Conservation (phyloP, 768 basidiomycete species). For the Lactarius deliciosus region DNA sequence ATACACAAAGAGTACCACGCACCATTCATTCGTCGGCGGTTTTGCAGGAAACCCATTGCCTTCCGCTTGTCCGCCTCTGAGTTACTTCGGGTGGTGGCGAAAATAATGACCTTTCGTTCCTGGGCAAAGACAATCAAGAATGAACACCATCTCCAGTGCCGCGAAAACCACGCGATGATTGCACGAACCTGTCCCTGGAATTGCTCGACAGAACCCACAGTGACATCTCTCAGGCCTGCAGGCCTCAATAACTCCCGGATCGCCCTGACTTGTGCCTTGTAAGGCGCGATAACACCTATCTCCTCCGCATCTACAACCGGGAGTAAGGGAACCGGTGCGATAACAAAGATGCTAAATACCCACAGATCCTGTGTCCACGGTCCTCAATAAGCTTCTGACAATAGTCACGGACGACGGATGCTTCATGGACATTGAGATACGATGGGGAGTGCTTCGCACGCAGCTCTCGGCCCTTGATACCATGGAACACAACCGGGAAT, state of each 20-base stretch:
- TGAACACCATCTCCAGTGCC: not conserved
- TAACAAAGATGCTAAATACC: slow-evolving; percentile 18
- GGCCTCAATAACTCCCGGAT: slow-evolving; percentile 34
- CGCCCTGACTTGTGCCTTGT: slow-evolving; percentile 40
- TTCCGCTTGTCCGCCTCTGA: slow-evolving; percentile 31
- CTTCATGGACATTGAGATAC: slow-evolving; percentile 43
- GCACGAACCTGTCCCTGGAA: slow-evolving; percentile 43
- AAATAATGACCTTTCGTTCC: slow-evolving; percentile 42
- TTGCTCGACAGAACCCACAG: slow-evolving; percentile 43
- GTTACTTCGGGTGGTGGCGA: slow-evolving; percentile 41
- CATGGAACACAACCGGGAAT: slow-evolving; percentile 40
- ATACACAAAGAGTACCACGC: slow-evolving; percentile 1
- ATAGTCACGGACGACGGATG: slow-evolving; percentile 38
- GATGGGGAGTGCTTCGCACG: slow-evolving; percentile 41
- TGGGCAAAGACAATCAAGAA: slow-evolving; percentile 12
- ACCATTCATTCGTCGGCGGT: slow-evolving; percentile 44
- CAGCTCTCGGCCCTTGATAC: slow-evolving; percentile 37
- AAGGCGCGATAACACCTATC: slow-evolving; percentile 44
- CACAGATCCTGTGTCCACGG: slow-evolving; percentile 35
- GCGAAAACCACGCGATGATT: not conserved
- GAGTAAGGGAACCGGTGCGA: not conserved
- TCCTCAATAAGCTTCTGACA: slow-evolving; percentile 34
- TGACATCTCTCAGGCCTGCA: slow-evolving; percentile 28
- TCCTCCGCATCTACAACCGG: slow-evolving; percentile 32
- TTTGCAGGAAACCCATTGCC: slow-evolving; percentile 40